Percentiles rank a stretch among this genome's conserved stretches.
phyloP scores from a whole-genome alignment of 495 filamentous ascomycete genomes.

The Talaromyces wortmannii region DNA sequence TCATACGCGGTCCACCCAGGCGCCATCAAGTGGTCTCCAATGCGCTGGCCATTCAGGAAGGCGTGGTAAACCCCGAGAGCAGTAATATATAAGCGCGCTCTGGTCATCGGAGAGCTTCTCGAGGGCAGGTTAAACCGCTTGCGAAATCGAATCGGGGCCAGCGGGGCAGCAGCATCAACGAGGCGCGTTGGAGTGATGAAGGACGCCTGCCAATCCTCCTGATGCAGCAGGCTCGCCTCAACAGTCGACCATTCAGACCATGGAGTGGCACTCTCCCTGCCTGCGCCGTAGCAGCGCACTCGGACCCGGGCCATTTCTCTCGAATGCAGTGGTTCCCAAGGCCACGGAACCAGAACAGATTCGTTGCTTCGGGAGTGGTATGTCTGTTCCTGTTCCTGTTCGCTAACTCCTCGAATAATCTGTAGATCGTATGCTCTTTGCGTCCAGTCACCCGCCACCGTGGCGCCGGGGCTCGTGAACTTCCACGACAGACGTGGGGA shows the following conservation, averaged over 20 bases:
- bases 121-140: too few species aligned
- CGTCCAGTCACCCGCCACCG: conserved; percentile 7
- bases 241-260: conserved; percentile 8
- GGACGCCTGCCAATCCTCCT: conserved; percentile 4
- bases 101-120: too few species aligned
- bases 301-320: conserved; percentile 1
- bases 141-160: too few species aligned
- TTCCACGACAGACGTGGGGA: neutral
- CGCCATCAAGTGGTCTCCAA: conserved; percentile 9
- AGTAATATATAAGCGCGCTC: too few species aligned
- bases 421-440: conserved; percentile 6
- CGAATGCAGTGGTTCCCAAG: conserved; percentile 1
- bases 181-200: conserved; percentile 1
- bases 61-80: conserved; percentile 5
- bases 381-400: neutral
- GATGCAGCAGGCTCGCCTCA: conserved; percentile 6
- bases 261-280: neutral
- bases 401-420: neutral
- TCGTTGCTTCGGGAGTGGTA: neutral
- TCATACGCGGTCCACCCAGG: conserved; percentile 26
- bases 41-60: conserved; percentile 5
- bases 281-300: neutral
- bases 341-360: conserved; percentile 6
- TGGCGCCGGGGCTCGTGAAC: neutral
- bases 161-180: neutral